phyloP scores from a whole-genome alignment of 176 grass and related monocot species.

The Lolium perenne region DNA sequence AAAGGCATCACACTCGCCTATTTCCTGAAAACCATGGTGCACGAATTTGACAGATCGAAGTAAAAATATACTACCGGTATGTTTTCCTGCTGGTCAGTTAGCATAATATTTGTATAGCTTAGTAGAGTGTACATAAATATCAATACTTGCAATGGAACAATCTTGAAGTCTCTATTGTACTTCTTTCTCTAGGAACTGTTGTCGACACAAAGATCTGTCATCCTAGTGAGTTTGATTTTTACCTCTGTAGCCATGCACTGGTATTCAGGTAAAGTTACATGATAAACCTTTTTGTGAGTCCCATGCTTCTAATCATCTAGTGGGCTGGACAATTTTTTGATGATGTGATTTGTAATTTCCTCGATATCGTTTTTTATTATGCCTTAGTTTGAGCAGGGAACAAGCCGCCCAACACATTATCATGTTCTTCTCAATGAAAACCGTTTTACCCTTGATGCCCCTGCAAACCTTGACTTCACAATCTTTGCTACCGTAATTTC shows the following conservation, averaged over 20 bases:
- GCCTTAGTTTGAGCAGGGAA: conserved; percentile 57
- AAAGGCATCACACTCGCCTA: conserved; percentile 82
- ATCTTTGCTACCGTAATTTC: conserved; percentile 69
- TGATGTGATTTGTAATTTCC: background rate
- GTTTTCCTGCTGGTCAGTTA: background rate
- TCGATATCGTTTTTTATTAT: background rate
- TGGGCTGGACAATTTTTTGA: background rate
- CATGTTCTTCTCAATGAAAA: conserved; percentile 88
- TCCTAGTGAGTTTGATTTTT: conserved; percentile 89
- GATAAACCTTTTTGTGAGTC: background rate
- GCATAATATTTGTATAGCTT: background rate
- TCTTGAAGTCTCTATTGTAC: background rate
- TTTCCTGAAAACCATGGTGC: conserved; percentile 73
- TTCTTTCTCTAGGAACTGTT: conserved; percentile 62
- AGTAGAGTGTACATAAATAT: background rate
- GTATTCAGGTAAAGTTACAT: conserved; percentile 66
- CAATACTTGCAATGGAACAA: background rate
- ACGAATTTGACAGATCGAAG: conserved; percentile 57
- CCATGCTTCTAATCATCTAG: background rate
- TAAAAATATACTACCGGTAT: conserved; percentile 83
- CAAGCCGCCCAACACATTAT: conserved; percentile 82
- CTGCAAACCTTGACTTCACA: conserved; percentile 82
- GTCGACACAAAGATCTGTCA: conserved; percentile 83
- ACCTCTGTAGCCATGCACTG: conserved; percentile 93
- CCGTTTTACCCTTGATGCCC: conserved; percentile 60